Conservation (phyloP, 1,139 yeast genomes). For the Candida sanyaensis region DNA sequence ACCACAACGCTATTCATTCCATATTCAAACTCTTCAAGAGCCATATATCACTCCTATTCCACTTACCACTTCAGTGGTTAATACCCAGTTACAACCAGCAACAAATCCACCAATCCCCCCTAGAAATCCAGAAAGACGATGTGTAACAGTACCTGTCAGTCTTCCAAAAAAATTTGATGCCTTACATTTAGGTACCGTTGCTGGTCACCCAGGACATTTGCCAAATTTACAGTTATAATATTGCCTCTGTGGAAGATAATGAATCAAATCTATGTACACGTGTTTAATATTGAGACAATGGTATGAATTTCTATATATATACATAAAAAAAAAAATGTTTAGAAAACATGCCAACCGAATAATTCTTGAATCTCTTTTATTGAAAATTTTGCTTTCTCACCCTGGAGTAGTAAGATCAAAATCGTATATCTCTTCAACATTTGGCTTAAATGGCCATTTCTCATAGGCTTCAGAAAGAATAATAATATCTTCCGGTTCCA, state of each 20-base stretch:
- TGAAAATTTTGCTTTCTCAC: too few relatives aligned
- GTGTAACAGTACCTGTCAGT: conserved; percentile 9
- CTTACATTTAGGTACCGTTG: background rate
- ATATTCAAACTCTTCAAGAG: conserved; percentile 2
- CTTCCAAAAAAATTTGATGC: background rate
- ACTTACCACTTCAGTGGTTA: background rate
- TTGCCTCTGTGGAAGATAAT: too few relatives aligned
- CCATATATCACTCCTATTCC: conserved; percentile 4
- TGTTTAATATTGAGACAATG: background rate
- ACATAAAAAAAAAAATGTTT: background rate
- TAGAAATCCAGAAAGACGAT: conserved; percentile 4
- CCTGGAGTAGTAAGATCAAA: conserved; percentile 7
- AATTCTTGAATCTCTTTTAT: too few relatives aligned
- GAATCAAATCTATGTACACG: background rate
- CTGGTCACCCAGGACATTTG: conserved; percentile 1
- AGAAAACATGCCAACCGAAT: too few relatives aligned
- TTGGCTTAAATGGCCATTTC: conserved; percentile 88
- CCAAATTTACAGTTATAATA: conserved; percentile 1
- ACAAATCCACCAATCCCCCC: background rate
- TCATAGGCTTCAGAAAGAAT: conserved; percentile 54
- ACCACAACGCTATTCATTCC: background rate
- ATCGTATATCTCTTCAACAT: conserved; percentile 18
- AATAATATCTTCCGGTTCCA: conserved; percentile 57
- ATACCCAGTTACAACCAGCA: background rate
- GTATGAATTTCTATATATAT: background rate